phyloP scores from a whole-genome alignment of 306 rosid genomes.

The Glycine soja region DNA sequence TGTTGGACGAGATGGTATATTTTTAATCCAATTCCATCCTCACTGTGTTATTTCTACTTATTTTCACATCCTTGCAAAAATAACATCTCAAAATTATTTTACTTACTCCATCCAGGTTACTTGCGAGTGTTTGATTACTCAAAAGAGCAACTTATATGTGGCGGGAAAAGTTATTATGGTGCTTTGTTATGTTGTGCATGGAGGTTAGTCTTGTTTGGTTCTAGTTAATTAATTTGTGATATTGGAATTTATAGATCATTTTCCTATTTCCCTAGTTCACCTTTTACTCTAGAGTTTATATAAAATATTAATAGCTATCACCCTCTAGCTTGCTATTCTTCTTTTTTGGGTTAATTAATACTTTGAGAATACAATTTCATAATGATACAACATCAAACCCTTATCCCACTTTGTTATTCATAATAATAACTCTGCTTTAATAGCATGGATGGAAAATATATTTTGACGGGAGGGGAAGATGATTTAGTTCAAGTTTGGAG shows the following conservation, averaged over 20 bases:
- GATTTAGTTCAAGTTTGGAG: constrained; percentile 99
- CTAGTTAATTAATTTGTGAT: constrained; percentile 35
- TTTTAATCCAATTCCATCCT: constrained; percentile 34
- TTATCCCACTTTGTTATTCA: too few relatives aligned
- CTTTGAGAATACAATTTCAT: constrained; percentile 30
- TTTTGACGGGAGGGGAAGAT: constrained; percentile 98
- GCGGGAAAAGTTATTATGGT: constrained; percentile 98
- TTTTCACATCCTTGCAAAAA: constrained; percentile 7
- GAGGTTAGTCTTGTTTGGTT: constrained; percentile 67
- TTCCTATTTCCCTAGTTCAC: constrained; percentile 14
- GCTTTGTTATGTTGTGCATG: constrained; percentile 96
- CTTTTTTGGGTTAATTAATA: constrained; percentile 15
- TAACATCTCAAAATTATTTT: constrained; percentile 38
- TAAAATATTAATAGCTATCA: constrained; percentile 9
- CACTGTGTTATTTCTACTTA: constrained; percentile 13
- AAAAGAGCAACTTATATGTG: constrained; percentile 90
- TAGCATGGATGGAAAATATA: constrained; percentile 94
- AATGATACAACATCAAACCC: background rate
- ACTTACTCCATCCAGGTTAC: constrained; percentile 67
- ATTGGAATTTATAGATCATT: constrained; percentile 38
- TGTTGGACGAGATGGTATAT: constrained; percentile 94
- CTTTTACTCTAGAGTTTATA: constrained; percentile 26
- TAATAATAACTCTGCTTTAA: constrained; percentile 10
- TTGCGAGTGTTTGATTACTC: constrained; percentile 91
- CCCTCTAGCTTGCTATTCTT: background rate